A percentile compares a stretch with the other conserved stretches of the same genome.
Conservation (phyloP, 805 yeast species). For the Lachancea fermentati region DNA sequence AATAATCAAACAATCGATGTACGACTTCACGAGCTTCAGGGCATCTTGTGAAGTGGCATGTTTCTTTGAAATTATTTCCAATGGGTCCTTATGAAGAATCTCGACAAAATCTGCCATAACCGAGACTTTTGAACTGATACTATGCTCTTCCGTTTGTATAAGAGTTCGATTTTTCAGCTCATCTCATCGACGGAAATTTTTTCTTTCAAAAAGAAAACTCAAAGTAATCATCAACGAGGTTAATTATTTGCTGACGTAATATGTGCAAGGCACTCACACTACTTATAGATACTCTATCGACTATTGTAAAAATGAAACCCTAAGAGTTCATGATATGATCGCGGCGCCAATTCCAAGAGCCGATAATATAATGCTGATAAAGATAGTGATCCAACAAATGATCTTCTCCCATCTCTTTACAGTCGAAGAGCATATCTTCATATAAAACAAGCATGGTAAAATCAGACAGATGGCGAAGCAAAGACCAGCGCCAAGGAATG, state of each 20-base stretch:
- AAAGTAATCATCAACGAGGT: too few relatives aligned
- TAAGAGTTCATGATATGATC: conserved; percentile 20
- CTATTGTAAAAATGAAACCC: too few relatives aligned
- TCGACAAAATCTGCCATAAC: conserved; percentile 20
- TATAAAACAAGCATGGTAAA: conserved; percentile 69
- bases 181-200: conserved; percentile 9
- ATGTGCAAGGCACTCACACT: too few relatives aligned
- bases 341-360: conserved; percentile 58
- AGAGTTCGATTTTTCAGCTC: conserved; percentile 11
- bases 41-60: conserved; percentile 17
- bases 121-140: too few relatives aligned
- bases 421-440: conserved; percentile 45
- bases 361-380: conserved; percentile 44
- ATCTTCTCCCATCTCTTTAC: conserved; percentile 37
- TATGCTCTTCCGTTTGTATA: too few relatives aligned
- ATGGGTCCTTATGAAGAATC: conserved; percentile 17
- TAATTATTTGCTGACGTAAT: too few relatives aligned
- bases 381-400: conserved; percentile 40
- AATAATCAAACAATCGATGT: conserved; percentile 27
- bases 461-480: conserved; percentile 77
- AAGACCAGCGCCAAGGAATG: conserved; percentile 74
- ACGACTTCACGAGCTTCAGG: conserved; percentile 21
- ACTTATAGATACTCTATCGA: too few relatives aligned
- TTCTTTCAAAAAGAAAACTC: conserved; percentile 1
- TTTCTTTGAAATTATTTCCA: conserved; percentile 17